Evolutionary conservation across 768 basidiomycete species (phyloP).

Genomic region (Myochromella boudieri): DNA sequence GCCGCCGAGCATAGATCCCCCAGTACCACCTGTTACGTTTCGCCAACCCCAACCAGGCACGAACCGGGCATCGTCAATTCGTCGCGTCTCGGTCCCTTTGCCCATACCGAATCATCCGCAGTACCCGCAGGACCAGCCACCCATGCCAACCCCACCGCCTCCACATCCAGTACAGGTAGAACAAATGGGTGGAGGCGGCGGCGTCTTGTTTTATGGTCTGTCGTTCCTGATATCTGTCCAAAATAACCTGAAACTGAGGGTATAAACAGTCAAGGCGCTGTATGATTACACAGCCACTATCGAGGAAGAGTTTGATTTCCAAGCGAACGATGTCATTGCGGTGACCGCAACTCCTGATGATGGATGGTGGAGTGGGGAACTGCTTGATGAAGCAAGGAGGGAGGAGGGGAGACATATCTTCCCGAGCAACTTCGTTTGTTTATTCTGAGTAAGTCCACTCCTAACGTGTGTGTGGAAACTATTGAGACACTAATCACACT

Average conservation of each 20-base stretch:
- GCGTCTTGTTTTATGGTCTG: slow-evolving; percentile 85
- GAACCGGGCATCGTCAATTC: background rate
- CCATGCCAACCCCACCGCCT: slow-evolving; percentile 22
- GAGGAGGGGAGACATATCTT: slow-evolving; percentile 74
- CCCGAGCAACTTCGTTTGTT: slow-evolving; percentile 84
- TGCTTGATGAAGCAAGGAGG: slow-evolving; percentile 72
- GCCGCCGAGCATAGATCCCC: slow-evolving; percentile 13
- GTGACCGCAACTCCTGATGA: slow-evolving; percentile 94
- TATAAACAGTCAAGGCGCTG: slow-evolving; percentile 71
- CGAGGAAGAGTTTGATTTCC: slow-evolving; percentile 95
- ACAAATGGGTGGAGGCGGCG: no score
- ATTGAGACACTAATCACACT: no score
- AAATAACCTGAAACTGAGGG: background rate
- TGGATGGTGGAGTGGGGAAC: slow-evolving; percentile 96
- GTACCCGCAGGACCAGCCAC: slow-evolving; percentile 12
- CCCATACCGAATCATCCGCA: slow-evolving; percentile 12
- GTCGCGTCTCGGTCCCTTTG: slow-evolving; percentile 16
- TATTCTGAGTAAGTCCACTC: slow-evolving; percentile 49
- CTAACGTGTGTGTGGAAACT: background rate
- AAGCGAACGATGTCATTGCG: slow-evolving; percentile 93
- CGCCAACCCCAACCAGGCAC: no score
- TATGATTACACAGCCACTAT: slow-evolving; percentile 86
- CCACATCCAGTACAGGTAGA: slow-evolving; percentile 20
- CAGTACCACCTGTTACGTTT: slow-evolving; percentile 7
- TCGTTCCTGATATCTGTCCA: slow-evolving; percentile 13